A percentile compares a stretch with the other conserved stretches of the same genome.
phyloP scores from a whole-genome alignment of 2,329 filamentous ascomycete genomes.

The Pezicula carpinea region DNA sequence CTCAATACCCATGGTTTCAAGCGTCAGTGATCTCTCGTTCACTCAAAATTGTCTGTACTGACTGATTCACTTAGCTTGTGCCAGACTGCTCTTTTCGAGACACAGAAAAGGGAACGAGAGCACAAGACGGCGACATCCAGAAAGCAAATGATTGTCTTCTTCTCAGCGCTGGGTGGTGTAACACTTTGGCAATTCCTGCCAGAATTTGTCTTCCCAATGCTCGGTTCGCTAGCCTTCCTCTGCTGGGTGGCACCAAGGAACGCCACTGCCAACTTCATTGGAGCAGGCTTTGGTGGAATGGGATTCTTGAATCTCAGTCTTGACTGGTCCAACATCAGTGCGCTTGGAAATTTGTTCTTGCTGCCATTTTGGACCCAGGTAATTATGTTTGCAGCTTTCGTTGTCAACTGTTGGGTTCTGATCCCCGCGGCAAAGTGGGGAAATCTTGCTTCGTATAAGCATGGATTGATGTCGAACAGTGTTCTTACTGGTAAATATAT shows the following conservation, averaged over 20 bases:
- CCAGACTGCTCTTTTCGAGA: constrained; percentile 56
- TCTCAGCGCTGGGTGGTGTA: constrained; percentile 45
- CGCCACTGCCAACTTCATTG: constrained; percentile 53
- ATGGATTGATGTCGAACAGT: constrained; percentile 54
- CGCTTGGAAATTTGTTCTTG: constrained; percentile 44
- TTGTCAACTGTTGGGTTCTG: constrained; percentile 52
- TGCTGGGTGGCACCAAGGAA: constrained; percentile 60
- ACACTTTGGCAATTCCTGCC: constrained; percentile 59
- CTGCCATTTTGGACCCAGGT: constrained; percentile 57
- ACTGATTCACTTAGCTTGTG: constrained; percentile 29
- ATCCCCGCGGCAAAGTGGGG: constrained; percentile 56
- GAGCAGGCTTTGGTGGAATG: constrained; percentile 57
- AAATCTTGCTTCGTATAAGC: constrained; percentile 44
- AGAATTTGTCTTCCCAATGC: constrained; percentile 55
- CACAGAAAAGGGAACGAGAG: constrained; percentile 46
- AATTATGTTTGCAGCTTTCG: constrained; percentile 50
- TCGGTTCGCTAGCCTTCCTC: constrained; percentile 55
- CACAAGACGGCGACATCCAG: constrained; percentile 42
- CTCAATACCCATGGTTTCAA: constrained; percentile 47
- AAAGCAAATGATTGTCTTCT: constrained; percentile 54
- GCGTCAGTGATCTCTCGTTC: constrained; percentile 26
- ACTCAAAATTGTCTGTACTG: neutral
- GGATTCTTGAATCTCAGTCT: constrained; percentile 55
- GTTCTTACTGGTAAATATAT: constrained; percentile 40
- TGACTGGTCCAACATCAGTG: constrained; percentile 58